A percentile compares a stretch with the other conserved stretches of the same genome.
These are phyloP conservation scores for Kuraishia cidri DNA, from an alignment of 805 yeast genomes.

Conservation along the genomic window DNA sequence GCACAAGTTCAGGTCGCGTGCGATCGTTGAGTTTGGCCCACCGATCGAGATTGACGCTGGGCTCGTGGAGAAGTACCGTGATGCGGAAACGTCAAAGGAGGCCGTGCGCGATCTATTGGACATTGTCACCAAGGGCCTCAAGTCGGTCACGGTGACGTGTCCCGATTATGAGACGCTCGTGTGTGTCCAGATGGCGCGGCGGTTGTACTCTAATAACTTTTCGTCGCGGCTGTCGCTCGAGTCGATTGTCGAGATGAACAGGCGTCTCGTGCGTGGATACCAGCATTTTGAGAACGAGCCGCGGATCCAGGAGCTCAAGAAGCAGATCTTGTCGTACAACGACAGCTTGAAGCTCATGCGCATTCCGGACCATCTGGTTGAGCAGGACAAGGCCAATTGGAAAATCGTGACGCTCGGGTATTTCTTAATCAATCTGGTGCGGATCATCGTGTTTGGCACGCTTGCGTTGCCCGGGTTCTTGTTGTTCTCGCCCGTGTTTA, in stretches of 20 bases:
- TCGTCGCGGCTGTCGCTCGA: constrained; percentile 69
- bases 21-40: constrained; percentile 89
- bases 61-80: constrained; percentile 55
- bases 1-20: constrained; percentile 90
- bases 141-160: constrained; percentile 81
- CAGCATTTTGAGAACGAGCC: constrained; percentile 66
- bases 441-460: constrained; percentile 45
- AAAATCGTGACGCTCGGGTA: constrained; percentile 11
- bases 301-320: constrained; percentile 47
- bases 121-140: constrained; percentile 61
- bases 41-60: constrained; percentile 63
- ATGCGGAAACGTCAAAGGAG: constrained; percentile 52
- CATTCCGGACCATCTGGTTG: constrained; percentile 55
- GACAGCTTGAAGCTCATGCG: constrained; percentile 36
- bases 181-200: constrained; percentile 86
- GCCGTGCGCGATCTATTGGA: constrained; percentile 70
- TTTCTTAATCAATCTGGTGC: constrained; percentile 20
- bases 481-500: constrained; percentile 81
- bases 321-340: constrained; percentile 65
- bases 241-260: constrained; percentile 81
- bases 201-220: constrained; percentile 74
- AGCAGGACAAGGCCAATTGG: constrained; percentile 22
- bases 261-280: constrained; percentile 80
- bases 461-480: constrained; percentile 84
- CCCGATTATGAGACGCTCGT: constrained; percentile 84